These are phyloP conservation scores for Aspergillus piperis DNA, from an alignment of 2,329 filamentous ascomycete species.

Conservation along the genomic window DNA sequence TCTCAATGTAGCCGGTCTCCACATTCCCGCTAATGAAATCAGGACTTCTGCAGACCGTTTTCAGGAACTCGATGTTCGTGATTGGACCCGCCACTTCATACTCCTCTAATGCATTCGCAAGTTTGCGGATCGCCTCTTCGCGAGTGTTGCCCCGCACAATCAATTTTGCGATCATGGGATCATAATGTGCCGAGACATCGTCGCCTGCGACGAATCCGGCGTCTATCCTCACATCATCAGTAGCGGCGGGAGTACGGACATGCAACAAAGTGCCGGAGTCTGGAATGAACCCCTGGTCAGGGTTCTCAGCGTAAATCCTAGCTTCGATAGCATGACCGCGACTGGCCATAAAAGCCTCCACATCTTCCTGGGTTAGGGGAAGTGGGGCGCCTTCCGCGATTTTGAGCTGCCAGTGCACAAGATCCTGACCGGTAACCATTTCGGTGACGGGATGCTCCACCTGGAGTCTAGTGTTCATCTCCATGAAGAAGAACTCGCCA, in stretches of 20 bases:
- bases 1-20: conserved; percentile 95
- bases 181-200: conserved; percentile 90
- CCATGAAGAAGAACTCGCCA: conserved; percentile 69
- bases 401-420: conserved; percentile 94
- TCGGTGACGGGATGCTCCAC: conserved; percentile 96
- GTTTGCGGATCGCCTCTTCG: conserved; percentile 77
- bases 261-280: conserved; percentile 88
- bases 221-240: conserved; percentile 81
- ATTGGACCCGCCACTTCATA: conserved; percentile 92
- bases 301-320: conserved; percentile 94
- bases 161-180: conserved; percentile 98
- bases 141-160: conserved; percentile 83
- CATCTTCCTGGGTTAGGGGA: conserved; percentile 65
- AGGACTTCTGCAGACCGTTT: conserved; percentile 76
- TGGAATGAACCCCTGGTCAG: conserved; percentile 86
- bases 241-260: conserved; percentile 69
- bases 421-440: conserved; percentile 71
- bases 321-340: conserved; percentile 91
- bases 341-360: conserved; percentile 69
- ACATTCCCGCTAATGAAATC: conserved; percentile 86
- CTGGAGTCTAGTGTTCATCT: conserved; percentile 80
- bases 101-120: conserved; percentile 75
- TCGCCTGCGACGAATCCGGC: conserved; percentile 90
- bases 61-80: conserved; percentile 97
- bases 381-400: conserved; percentile 73